Base-by-base conservation (phyloP, 345 rosid species). In the Moringa oleifera region DNA sequence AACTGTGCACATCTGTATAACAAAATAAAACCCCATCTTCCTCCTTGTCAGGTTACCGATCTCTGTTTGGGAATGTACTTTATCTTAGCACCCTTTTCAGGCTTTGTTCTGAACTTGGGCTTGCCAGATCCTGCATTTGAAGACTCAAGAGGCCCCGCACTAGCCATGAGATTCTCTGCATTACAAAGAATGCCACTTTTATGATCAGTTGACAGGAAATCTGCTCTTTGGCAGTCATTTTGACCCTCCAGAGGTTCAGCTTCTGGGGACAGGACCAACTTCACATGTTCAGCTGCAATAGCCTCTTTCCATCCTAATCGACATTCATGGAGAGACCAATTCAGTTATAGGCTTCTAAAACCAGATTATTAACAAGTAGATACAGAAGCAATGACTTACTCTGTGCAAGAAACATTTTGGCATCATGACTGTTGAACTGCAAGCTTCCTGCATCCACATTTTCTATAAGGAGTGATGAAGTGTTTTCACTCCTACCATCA, bases 251-350 rank as follows among this genome's bases (percentile, higher is more conserved):
- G 57, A 63, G 71, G 51, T 36, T 82, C 82, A 15, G 63, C 68
- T 61, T 81, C 81, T 20, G 77, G 72, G 21, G 81, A 68, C 55
- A 87, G 75, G 67, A 79, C 79, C 80, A 91, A 69, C 58, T 69
- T 81, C 73, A 89, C 86, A 66, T 91, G 97, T 59, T 87, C 83
- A 0, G 68, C 70, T 9, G 81, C 82, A 25, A 76, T 77, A 56
- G 91, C 91, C 77, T 80, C 85, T 76, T 84, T 89, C 99, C 99
- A 95, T 77, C 96, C 99, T 95, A 75, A 64, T 62, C 41, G 49
- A 57, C 22, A 51, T 25, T 6, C 61, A 36, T 10, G 55, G 18
- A 49, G 7, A 31, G 31, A 36, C 25, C 58, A 37, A 63, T 37
- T 31, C 2, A 7, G 18, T 25, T 10, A 24, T 6, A 0, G 19